Evolutionary conservation across 2,329 filamentous ascomycete species (phyloP).

Genomic region (Cercospora janseana): DNA sequence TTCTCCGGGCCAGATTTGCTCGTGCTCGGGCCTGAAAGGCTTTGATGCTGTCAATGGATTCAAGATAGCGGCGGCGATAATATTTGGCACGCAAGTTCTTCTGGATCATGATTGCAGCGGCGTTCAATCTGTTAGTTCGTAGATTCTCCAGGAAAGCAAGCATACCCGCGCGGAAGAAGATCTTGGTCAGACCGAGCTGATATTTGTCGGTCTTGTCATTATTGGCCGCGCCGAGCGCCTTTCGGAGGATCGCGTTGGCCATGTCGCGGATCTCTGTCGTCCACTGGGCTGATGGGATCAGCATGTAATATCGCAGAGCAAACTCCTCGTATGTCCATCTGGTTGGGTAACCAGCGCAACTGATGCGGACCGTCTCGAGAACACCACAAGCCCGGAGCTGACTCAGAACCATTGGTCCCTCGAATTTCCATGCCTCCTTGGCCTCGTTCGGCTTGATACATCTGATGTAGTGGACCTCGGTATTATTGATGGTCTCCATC

Average conservation of each 20-base stretch:
- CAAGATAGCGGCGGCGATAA: conserved; percentile 86
- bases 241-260: conserved; percentile 86
- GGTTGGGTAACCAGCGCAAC: conserved; percentile 93
- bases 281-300: conserved; percentile 86
- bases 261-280: conserved; percentile 90
- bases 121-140: conserved; percentile 83
- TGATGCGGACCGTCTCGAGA: conserved; percentile 95
- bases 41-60: conserved; percentile 78
- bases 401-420: conserved; percentile 97
- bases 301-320: conserved; percentile 95
- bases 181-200: conserved; percentile 95
- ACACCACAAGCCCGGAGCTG: conserved; percentile 98
- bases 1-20: conserved; percentile 73
- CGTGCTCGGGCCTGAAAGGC: conserved; percentile 74
- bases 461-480: conserved; percentile 97
- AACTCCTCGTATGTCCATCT: conserved; percentile 99
- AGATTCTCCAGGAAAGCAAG: conserved; percentile 95
- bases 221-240: conserved; percentile 70
- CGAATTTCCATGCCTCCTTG: conserved; percentile 96
- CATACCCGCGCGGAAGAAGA: conserved; percentile 99
- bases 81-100: conserved; percentile 97
- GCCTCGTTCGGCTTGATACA: conserved; percentile 99
- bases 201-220: conserved; percentile 80
- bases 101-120: conserved; percentile 95
- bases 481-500: conserved; percentile 96